These are phyloP conservation scores for Endotrypanum monterogeii DNA, from an alignment of 208 protist species.

Conservation along the genomic window DNA sequence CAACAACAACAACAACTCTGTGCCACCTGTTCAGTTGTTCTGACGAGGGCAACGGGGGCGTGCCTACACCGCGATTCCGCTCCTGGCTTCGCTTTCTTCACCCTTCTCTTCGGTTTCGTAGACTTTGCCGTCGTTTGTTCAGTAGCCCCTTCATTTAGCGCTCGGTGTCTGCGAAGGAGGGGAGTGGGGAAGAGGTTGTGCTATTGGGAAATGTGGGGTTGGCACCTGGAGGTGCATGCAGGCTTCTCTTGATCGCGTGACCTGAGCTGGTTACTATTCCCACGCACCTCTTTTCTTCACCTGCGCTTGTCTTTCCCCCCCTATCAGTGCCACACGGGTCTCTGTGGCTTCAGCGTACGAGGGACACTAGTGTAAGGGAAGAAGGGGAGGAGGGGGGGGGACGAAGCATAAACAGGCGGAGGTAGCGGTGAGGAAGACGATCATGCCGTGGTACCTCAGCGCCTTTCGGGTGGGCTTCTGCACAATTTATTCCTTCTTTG, in stretches of 20 bases:
- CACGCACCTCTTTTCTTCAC: background rate
- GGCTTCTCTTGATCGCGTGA: background rate
- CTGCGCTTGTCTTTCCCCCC: background rate
- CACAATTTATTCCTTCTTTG: slow-evolving; percentile 79
- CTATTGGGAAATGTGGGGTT: background rate
- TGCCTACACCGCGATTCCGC: background rate
- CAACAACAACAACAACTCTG: background rate
- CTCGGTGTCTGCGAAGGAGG: background rate
- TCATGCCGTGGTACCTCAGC: slow-evolving; percentile 89
- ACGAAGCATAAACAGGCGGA: background rate
- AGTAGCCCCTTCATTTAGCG: too few species aligned
- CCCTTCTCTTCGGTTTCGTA: background rate
- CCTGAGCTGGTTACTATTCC: background rate
- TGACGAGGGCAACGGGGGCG: background rate
- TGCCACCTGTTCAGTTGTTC: background rate
- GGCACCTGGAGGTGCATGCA: background rate
- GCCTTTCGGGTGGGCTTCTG: slow-evolving; percentile 75
- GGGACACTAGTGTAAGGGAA: too few species aligned
- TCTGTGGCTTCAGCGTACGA: background rate
- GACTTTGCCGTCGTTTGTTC: background rate
- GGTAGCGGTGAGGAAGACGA: too few species aligned
- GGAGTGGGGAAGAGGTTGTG: background rate
- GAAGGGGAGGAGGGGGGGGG: background rate
- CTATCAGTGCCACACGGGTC: background rate
- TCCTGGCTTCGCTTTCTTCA: background rate